A percentile compares a stretch with the other conserved stretches of the same genome.
phyloP scores from a whole-genome alignment of 306 rosid genomes.

The Quercus robur region DNA sequence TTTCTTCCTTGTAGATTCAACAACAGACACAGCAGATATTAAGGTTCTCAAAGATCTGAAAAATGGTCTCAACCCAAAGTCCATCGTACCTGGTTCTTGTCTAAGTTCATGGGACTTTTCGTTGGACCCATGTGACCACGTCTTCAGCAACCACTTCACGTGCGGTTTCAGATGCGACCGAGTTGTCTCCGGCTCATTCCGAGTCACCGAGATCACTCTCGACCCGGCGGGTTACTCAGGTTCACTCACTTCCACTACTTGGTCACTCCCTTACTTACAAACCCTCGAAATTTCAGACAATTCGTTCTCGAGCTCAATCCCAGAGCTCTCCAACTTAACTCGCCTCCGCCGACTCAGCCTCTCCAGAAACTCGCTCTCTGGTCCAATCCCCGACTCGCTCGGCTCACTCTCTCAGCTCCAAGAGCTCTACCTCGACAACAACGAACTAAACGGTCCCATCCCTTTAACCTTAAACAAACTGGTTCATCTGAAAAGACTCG shows the following conservation, averaged over 20 bases:
- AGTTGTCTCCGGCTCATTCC: conserved; percentile 32
- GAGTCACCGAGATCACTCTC: conserved; percentile 74
- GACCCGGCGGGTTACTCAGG: conserved; percentile 82
- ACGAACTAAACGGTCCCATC: conserved; percentile 49
- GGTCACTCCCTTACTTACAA: conserved; percentile 60
- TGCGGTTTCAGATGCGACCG: conserved; percentile 80
- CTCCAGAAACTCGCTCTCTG: conserved; percentile 59
- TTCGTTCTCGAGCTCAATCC: conserved; percentile 54
- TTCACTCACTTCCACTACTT: conserved; percentile 35
- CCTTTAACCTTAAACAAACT: conserved; percentile 41
- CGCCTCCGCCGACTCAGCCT: conserved; percentile 56
- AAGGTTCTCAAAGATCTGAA: conserved; percentile 50
- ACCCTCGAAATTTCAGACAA: conserved; percentile 67
- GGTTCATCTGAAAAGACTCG: conserved; percentile 43
- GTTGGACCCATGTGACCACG: conserved; percentile 71
- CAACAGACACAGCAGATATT: conserved; percentile 50
- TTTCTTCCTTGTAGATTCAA: conserved; percentile 30
- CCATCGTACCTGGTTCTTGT: conserved; percentile 56
- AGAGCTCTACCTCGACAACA: conserved; percentile 69
- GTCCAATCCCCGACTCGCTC: conserved; percentile 48
- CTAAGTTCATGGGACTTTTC: conserved; percentile 66
- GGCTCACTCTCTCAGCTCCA: conserved; percentile 41
- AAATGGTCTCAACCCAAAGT: conserved; percentile 31
- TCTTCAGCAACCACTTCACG: conserved; percentile 60
- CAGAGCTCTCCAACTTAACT: conserved; percentile 48